phyloP scores from a whole-genome alignment of 176 grass and related monocot genomes.

The Olyra latifolia region DNA sequence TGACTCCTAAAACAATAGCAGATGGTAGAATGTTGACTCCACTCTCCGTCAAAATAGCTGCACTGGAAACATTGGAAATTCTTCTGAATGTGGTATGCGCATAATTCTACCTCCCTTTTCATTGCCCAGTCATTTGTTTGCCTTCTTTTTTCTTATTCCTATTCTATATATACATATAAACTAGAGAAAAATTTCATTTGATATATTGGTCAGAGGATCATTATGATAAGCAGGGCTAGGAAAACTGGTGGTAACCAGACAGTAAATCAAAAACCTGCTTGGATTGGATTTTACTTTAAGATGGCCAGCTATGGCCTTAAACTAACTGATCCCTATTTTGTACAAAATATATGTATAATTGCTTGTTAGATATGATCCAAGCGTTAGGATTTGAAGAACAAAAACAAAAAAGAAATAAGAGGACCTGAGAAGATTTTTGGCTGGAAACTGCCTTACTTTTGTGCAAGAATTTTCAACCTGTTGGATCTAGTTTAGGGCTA shows the following conservation, averaged over 20 bases:
- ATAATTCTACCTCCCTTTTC: conserved; percentile 31
- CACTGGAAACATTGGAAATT: conserved; percentile 74
- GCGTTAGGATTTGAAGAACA: neutral
- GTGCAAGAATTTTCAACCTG: neutral
- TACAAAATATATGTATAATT: neutral
- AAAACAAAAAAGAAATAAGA: neutral
- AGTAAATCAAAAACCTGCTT: neutral
- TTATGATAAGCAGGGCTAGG: neutral
- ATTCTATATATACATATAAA: neutral
- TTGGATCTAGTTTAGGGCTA: neutral
- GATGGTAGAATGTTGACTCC: conserved; percentile 35
- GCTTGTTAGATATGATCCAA: neutral
- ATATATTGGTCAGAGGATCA: neutral
- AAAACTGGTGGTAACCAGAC: neutral
- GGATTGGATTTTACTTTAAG: neutral
- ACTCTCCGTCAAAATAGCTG: conserved; percentile 73
- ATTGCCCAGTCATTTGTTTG: too few species aligned
- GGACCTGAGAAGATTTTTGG: neutral
- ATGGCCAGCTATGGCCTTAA: neutral
- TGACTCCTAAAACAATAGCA: conserved; percentile 29
- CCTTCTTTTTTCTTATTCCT: neutral
- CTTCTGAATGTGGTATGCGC: conserved; percentile 74
- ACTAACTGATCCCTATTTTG: neutral
- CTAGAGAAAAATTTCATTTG: neutral
- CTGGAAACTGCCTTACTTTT: neutral